These are phyloP conservation scores for Delonix regia DNA, from an alignment of 306 rosid genomes.

Conservation along the genomic window DNA sequence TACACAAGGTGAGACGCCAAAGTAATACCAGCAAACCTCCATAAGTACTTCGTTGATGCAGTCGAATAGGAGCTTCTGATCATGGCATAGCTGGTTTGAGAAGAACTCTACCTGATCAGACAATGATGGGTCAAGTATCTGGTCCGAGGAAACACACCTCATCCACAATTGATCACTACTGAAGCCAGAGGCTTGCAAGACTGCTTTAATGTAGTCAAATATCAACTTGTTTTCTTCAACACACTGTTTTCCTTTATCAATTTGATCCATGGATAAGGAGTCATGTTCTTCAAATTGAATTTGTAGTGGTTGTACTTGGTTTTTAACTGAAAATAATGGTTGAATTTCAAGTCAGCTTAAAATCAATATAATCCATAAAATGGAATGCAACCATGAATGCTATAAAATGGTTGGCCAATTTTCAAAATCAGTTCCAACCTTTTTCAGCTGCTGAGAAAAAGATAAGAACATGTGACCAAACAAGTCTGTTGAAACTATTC, in stretches of 20 bases:
- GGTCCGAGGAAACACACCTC: slow-evolving; percentile 72
- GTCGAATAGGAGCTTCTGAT: slow-evolving; percentile 70
- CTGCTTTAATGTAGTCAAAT: slow-evolving; percentile 61
- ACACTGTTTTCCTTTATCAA: slow-evolving; percentile 43
- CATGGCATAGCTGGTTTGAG: slow-evolving; percentile 61
- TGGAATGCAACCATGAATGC: not conserved
- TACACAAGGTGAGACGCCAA: slow-evolving; percentile 59
- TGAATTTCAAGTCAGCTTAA: slow-evolving; percentile 32
- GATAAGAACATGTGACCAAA: not conserved
- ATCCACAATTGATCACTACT: slow-evolving; percentile 61
- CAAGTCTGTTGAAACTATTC: not conserved
- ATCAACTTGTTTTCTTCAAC: slow-evolving; percentile 58
- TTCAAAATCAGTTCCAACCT: not conserved
- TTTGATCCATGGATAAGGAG: slow-evolving; percentile 48
- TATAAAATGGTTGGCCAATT: not conserved
- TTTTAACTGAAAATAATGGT: slow-evolving; percentile 58
- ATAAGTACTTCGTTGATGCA: slow-evolving; percentile 69
- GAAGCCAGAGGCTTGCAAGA: slow-evolving; percentile 69
- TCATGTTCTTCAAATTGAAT: slow-evolving; percentile 73
- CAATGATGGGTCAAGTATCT: slow-evolving; percentile 66
- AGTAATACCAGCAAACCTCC: slow-evolving; percentile 64
- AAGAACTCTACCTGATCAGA: slow-evolving; percentile 57
- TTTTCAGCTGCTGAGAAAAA: not conserved
- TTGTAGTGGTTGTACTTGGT: slow-evolving; percentile 51
- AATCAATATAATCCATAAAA: slow-evolving; percentile 16